Percentiles rank a stretch among this genome's conserved stretches.
These are phyloP conservation scores for Clitocybe nebularis DNA, from an alignment of 1,284 basidiomycete species.

Conservation along the genomic window DNA sequence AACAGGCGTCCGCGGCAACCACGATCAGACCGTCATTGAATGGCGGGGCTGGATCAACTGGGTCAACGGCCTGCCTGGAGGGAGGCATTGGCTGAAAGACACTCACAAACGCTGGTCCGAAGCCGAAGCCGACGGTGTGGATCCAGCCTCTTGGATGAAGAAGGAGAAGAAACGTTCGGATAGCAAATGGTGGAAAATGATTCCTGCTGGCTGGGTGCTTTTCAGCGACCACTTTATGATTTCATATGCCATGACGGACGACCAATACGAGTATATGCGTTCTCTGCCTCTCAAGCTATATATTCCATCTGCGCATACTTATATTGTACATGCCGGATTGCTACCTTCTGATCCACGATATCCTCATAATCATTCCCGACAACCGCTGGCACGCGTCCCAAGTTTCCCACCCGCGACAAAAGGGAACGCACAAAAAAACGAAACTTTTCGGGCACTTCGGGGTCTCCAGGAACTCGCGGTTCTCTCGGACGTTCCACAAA, in stretches of 20 bases:
- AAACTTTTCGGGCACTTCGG: slow-evolving; percentile 30
- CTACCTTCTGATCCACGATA: slow-evolving; percentile 65
- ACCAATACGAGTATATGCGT: slow-evolving; percentile 66
- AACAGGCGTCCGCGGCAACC: slow-evolving; percentile 83
- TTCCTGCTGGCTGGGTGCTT: slow-evolving; percentile 67
- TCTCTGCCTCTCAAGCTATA: slow-evolving; percentile 72
- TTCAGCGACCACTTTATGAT: slow-evolving; percentile 74
- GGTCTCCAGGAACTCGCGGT: slow-evolving; percentile 56
- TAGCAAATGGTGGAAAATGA: slow-evolving; percentile 48
- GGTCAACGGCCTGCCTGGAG: slow-evolving; percentile 45
- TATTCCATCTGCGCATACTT: slow-evolving; percentile 71
- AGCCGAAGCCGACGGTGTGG: slow-evolving; percentile 29
- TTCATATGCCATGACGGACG: slow-evolving; percentile 57
- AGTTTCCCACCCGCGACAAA: slow-evolving; percentile 17
- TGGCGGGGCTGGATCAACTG: slow-evolving; percentile 83
- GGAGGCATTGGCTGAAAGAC: slow-evolving; percentile 45
- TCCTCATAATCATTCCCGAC: slow-evolving; percentile 42
- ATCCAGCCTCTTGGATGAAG: slow-evolving; percentile 42
- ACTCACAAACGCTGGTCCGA: slow-evolving; percentile 41
- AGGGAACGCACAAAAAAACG: slow-evolving; percentile 15
- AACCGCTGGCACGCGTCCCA: slow-evolving; percentile 68
- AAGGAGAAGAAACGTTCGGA: slow-evolving; percentile 31
- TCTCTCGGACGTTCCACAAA: slow-evolving; percentile 65
- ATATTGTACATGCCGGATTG: slow-evolving; percentile 82
- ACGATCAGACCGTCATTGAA: slow-evolving; percentile 84